Conservation (phyloP, 2,329 filamentous ascomycete genomes). For the Ceratocystiopsis minuta region DNA sequence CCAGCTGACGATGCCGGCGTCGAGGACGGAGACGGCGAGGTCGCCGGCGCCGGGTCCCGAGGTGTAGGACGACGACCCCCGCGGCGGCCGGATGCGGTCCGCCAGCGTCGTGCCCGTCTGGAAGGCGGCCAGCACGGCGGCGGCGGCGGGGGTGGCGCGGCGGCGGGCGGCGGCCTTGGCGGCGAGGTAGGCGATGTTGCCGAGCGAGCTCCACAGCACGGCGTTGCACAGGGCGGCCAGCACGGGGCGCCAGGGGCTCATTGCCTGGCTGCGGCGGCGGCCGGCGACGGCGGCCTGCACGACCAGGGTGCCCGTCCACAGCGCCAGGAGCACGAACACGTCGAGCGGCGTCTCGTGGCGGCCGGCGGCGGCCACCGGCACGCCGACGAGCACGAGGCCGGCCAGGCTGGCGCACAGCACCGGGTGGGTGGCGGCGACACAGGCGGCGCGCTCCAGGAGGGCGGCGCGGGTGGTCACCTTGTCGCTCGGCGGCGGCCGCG, state of each 20-base stretch:
- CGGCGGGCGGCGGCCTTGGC: slow-evolving; percentile 17
- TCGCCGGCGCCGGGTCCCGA: slow-evolving; percentile 25
- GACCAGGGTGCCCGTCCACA: slow-evolving; percentile 27
- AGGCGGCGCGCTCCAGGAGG: not conserved
- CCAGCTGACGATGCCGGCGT: slow-evolving; percentile 33
- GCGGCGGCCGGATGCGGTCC: slow-evolving; percentile 10
- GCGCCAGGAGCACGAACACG: slow-evolving; percentile 26
- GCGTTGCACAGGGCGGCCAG: slow-evolving; percentile 27
- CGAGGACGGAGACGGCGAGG: slow-evolving; percentile 27
- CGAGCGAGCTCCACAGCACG: slow-evolving; percentile 27
- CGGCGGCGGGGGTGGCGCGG: slow-evolving; percentile 5
- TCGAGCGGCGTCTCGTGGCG: slow-evolving; percentile 23
- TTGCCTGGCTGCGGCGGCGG: not conserved
- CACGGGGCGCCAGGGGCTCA: slow-evolving; percentile 9
- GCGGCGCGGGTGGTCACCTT: too few species aligned
- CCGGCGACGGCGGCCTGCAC: slow-evolving; percentile 18
- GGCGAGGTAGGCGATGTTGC: slow-evolving; percentile 25
- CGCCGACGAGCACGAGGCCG: slow-evolving; percentile 19
- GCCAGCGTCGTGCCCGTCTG: slow-evolving; percentile 16
- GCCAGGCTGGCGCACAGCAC: slow-evolving; percentile 16
- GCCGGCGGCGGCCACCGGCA: slow-evolving; percentile 20
- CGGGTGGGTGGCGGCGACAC: slow-evolving; percentile 10
- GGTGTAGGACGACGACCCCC: slow-evolving; percentile 12
- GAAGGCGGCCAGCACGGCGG: slow-evolving; percentile 12
- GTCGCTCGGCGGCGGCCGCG: not conserved